These are phyloP conservation scores for Chaetoscypha palmicola DNA, from an alignment of 2,329 filamentous ascomycete species.

Conservation along the genomic window DNA sequence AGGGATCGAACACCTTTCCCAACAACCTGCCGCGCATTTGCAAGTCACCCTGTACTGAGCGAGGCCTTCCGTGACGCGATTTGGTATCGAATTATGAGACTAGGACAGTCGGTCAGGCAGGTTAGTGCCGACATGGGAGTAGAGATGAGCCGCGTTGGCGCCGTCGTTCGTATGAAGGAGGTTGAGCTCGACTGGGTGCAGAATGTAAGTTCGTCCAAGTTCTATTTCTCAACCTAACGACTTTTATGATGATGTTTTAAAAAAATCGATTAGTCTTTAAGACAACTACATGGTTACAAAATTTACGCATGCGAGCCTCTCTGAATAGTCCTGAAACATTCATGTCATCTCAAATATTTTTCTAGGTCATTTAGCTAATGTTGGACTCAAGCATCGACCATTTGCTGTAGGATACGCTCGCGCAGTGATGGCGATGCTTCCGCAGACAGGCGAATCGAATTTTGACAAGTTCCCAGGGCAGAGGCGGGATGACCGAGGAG, in stretches of 20 bases:
- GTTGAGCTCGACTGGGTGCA: conserved; percentile 59
- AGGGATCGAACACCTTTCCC: conserved; percentile 48
- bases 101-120: conserved; percentile 51
- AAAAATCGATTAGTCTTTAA: conserved; percentile 99
- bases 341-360: too few relatives aligned
- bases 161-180: conserved; percentile 62
- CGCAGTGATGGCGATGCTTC: conserved; percentile 75
- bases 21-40: conserved; percentile 51
- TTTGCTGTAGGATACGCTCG: conserved; percentile 70
- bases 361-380: too few relatives aligned
- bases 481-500: conserved; percentile 33
- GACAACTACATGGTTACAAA: conserved; percentile 88
- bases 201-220: conserved; percentile 47
- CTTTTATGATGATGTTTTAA: conserved; percentile 60
- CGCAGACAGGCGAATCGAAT: conserved; percentile 55
- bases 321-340: conserved; percentile 55
- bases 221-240: conserved; percentile 5
- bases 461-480: conserved; percentile 42
- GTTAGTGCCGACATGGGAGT: conserved; percentile 58
- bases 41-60: conserved; percentile 55
- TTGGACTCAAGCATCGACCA: conserved; percentile 59
- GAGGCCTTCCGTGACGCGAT: conserved; percentile 59
- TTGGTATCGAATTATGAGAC: conserved; percentile 48
- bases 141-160: conserved; percentile 62
- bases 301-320: conserved; percentile 67